These are phyloP conservation scores for Bothriochloa decipiens DNA, from an alignment of 176 grass and related monocot genomes.

Conservation along the genomic window DNA sequence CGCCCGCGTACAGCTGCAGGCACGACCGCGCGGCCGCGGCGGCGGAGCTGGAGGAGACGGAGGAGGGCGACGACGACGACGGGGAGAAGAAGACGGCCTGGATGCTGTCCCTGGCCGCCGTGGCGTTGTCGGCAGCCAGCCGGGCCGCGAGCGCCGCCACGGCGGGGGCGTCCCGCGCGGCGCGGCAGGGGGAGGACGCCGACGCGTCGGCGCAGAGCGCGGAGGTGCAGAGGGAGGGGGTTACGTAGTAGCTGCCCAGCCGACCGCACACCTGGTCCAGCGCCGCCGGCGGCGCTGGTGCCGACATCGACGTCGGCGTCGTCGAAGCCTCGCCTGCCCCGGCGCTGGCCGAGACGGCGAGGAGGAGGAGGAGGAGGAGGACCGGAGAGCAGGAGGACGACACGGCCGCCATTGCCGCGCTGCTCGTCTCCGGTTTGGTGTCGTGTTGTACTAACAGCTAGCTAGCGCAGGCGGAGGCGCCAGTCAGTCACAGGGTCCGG, in stretches of 20 bases:
- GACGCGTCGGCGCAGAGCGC: constrained; percentile 42
- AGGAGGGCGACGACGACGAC: background rate
- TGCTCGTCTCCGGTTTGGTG: background rate
- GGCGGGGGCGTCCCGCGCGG: constrained; percentile 22
- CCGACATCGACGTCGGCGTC: background rate
- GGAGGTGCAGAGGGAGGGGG: constrained; percentile 27
- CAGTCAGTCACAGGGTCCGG: background rate
- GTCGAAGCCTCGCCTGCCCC: background rate
- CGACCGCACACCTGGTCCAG: constrained; percentile 44
- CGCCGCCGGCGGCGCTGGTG: background rate
- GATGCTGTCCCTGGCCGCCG: constrained; percentile 33
- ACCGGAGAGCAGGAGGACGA: background rate
- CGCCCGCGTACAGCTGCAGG: constrained; percentile 52
- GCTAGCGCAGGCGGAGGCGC: background rate
- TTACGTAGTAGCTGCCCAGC: constrained; percentile 56
- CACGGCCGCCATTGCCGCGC: background rate
- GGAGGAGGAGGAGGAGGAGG: background rate
- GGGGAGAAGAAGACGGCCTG: constrained; percentile 10
- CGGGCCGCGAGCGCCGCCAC: constrained; percentile 47
- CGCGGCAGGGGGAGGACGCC: constrained; percentile 9
- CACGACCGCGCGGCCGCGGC: constrained; percentile 6
- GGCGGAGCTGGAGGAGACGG: background rate
- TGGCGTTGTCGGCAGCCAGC: constrained; percentile 38
- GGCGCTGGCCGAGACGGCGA: background rate
- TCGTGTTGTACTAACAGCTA: background rate